These are phyloP conservation scores for Diaporthe ilicicola DNA, from an alignment of 2,329 filamentous ascomycete genomes.

Conservation along the genomic window DNA sequence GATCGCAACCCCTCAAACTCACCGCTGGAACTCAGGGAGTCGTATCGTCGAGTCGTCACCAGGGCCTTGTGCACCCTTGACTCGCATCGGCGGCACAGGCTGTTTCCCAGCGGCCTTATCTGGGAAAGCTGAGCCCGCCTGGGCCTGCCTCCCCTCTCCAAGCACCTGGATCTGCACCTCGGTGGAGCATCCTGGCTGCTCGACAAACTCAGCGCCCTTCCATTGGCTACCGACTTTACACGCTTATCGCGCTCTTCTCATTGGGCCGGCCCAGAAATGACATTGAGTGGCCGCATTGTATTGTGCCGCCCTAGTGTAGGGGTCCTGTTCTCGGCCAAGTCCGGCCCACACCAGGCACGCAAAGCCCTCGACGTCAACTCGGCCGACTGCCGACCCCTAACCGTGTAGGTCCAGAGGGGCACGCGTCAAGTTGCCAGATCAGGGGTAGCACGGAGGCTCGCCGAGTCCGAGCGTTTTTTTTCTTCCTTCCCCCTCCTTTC, in stretches of 20 bases:
- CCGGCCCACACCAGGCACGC: conserved; percentile 19
- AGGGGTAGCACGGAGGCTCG: conserved; percentile 28
- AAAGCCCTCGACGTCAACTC: conserved; percentile 27
- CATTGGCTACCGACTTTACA: conserved; percentile 1
- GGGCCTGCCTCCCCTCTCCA: neutral
- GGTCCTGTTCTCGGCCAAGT: conserved; percentile 32
- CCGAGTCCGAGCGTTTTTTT: conserved; percentile 14
- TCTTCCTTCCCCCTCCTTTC: too few species aligned
- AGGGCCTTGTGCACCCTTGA: neutral
- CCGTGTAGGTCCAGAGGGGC: conserved; percentile 17
- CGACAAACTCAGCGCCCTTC: too few species aligned
- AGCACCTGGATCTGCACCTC: conserved; percentile 8
- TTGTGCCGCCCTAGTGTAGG: neutral
- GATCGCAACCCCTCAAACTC: conserved; percentile 1
- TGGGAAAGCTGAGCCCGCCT: conserved; percentile 5
- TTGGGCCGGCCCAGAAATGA: conserved; percentile 12
- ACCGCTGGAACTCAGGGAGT: conserved; percentile 1
- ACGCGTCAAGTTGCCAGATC: conserved; percentile 33
- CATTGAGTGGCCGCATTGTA: neutral
- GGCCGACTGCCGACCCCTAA: conserved; percentile 27
- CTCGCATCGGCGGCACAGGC: conserved; percentile 8
- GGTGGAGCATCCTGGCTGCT: conserved; percentile 8
- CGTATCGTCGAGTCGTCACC: conserved; percentile 8
- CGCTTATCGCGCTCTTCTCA: conserved; percentile 30
- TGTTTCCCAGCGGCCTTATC: conserved; percentile 7